Conservation (phyloP, 1,139 yeast species). For the Debaryomyces psychrophilus region DNA sequence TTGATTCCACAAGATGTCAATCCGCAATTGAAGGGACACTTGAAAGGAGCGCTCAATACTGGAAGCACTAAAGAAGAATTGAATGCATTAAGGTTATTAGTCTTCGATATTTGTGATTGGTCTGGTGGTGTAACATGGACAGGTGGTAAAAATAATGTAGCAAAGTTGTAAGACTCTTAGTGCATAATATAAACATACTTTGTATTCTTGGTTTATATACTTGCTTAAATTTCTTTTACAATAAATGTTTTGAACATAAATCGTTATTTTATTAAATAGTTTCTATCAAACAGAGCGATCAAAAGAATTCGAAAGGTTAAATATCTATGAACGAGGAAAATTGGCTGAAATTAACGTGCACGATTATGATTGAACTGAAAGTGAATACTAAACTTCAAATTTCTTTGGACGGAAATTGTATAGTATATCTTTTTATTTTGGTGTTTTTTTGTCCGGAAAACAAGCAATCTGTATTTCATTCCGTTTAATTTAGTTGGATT, state of each 20-base stretch:
- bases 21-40: slow-evolving; percentile 89
- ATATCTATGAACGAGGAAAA: background rate
- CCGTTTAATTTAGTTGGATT: slow-evolving; percentile 38
- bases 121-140: slow-evolving; percentile 59
- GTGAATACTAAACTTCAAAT: background rate
- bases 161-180: slow-evolving; percentile 45
- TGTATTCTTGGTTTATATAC: background rate
- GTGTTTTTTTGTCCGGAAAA: background rate
- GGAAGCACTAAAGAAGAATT: slow-evolving; percentile 74
- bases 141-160: slow-evolving; percentile 63
- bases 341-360: background rate
- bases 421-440: background rate
- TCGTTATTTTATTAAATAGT: slow-evolving; percentile 5
- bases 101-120: slow-evolving; percentile 73
- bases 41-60: slow-evolving; percentile 79
- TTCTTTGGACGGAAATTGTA: background rate
- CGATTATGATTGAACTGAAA: background rate
- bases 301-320: background rate
- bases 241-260: slow-evolving; percentile 3
- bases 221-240: background rate
- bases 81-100: slow-evolving; percentile 59
- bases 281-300: slow-evolving; percentile 3
- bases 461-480: background rate
- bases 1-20: slow-evolving; percentile 93
- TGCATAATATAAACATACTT: slow-evolving; percentile 3